These are phyloP conservation scores for Cladosporium austrohemisphaericum DNA, from an alignment of 2,329 filamentous ascomycete species.

Conservation along the genomic window DNA sequence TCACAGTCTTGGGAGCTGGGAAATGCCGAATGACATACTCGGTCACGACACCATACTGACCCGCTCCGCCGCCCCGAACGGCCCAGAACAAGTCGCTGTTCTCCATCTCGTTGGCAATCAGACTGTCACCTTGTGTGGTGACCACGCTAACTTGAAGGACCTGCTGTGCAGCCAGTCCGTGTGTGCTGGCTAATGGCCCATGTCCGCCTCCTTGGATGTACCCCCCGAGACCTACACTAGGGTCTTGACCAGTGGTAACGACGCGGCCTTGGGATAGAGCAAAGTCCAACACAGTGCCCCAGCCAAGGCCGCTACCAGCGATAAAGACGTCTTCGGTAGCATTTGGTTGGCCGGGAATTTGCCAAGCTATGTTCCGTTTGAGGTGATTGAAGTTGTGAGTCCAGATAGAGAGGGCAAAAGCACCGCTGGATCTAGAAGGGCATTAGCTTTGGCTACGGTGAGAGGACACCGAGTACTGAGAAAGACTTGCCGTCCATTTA, in stretches of 20 bases:
- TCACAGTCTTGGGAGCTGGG: constrained; percentile 20
- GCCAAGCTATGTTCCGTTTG: constrained; percentile 8
- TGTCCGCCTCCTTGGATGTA: constrained; percentile 20
- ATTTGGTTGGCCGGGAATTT: constrained; percentile 2
- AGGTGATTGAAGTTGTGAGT: constrained; percentile 16
- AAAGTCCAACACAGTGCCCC: constrained; percentile 22
- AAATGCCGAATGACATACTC: constrained; percentile 24
- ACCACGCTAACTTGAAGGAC: constrained; percentile 16
- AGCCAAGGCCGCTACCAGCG: constrained; percentile 26
- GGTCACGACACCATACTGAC: constrained; percentile 17
- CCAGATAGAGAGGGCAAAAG: constrained; percentile 20
- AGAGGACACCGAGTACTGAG: no score
- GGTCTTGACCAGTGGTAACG: constrained; percentile 19
- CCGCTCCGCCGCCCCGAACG: constrained; percentile 18
- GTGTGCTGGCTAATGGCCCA: constrained; percentile 12
- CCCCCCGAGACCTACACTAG: constrained; percentile 18
- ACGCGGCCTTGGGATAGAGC: constrained; percentile 18
- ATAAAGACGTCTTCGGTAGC: constrained; percentile 21
- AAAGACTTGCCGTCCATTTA: constrained; percentile 17
- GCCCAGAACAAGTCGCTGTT: constrained; percentile 23
- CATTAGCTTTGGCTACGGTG: no score
- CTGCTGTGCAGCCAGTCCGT: constrained; percentile 21
- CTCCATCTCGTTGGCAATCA: constrained; percentile 15
- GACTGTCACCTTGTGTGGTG: constrained; percentile 15
- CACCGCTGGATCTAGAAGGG: constrained; percentile 16